Conservation (phyloP, 2,329 filamentous ascomycete species). For the Fusarium azukiicola region DNA sequence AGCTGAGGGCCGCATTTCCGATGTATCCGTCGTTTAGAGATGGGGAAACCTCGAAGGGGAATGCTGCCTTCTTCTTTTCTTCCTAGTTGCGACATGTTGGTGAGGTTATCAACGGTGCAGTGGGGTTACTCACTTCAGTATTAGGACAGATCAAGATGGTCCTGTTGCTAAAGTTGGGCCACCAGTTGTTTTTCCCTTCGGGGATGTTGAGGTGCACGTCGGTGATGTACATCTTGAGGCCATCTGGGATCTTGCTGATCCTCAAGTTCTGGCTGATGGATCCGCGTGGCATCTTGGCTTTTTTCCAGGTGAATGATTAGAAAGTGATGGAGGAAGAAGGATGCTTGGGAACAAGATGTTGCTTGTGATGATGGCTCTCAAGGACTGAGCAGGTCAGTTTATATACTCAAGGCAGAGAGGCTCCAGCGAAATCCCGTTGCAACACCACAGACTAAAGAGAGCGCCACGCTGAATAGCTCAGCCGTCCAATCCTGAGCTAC, state of each 20-base stretch:
- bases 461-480: not conserved
- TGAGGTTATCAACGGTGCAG: too few species aligned
- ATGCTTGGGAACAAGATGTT: not conserved
- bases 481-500: too few species aligned
- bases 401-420: not conserved
- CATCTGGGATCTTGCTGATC: not conserved
- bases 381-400: not conserved
- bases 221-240: not conserved
- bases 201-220: not conserved
- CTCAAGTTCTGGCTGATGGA: not conserved
- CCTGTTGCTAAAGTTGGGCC: not conserved
- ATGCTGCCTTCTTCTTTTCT: not conserved
- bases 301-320: not conserved
- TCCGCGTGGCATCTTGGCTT: not conserved
- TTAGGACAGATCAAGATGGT: not conserved
- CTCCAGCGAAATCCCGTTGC: too few species aligned
- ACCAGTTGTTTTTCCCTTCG: not conserved
- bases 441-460: not conserved
- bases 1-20: not conserved
- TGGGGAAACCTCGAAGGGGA: not conserved
- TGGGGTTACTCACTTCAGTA: not conserved
- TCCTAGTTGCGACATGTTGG: not conserved
- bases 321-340: too few species aligned
- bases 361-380: not conserved
- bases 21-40: not conserved